Conservation (phyloP, 2,329 filamentous ascomycete genomes). For the Aspergillus persii region DNA sequence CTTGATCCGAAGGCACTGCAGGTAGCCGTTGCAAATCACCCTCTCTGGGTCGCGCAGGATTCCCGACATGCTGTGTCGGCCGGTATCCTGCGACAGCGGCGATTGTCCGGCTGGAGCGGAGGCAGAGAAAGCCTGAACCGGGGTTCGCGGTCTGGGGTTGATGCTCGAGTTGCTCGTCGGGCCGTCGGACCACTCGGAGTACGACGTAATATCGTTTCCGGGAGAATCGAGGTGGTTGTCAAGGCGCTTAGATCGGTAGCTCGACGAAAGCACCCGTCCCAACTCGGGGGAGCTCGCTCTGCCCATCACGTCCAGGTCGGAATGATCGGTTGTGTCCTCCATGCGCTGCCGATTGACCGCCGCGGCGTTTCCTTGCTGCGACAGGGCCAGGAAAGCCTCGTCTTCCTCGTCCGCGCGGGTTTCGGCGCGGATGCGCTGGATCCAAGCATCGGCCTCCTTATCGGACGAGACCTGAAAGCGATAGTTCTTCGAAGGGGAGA, state of each 20-base stretch:
- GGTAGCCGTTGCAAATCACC: conserved; percentile 90
- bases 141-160: conserved; percentile 25
- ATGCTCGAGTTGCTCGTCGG: conserved; percentile 27
- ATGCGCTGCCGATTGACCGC: conserved; percentile 28
- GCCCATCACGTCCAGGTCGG: conserved; percentile 36
- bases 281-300: conserved; percentile 37
- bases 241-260: conserved; percentile 25
- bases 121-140: conserved; percentile 28
- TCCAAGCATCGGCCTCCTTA: conserved; percentile 81
- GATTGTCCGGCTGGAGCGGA: conserved; percentile 32
- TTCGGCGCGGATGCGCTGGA: conserved; percentile 73
- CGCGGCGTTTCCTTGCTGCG: conserved; percentile 21
- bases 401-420: conserved; percentile 86
- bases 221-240: conserved; percentile 55
- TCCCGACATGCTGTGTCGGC: conserved; percentile 59
- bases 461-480: conserved; percentile 76
- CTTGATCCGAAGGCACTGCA: conserved; percentile 79
- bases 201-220: conserved; percentile 68
- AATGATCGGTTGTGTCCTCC: conserved; percentile 44
- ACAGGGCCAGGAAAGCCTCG: conserved; percentile 65
- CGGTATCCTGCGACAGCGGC: conserved; percentile 52
- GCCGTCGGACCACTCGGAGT: conserved; percentile 80
- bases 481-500: conserved; percentile 86
- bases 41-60: conserved; percentile 71
- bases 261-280: conserved; percentile 28